Conservation (phyloP, 129 eudicot species). For the Erigeron canadensis region DNA sequence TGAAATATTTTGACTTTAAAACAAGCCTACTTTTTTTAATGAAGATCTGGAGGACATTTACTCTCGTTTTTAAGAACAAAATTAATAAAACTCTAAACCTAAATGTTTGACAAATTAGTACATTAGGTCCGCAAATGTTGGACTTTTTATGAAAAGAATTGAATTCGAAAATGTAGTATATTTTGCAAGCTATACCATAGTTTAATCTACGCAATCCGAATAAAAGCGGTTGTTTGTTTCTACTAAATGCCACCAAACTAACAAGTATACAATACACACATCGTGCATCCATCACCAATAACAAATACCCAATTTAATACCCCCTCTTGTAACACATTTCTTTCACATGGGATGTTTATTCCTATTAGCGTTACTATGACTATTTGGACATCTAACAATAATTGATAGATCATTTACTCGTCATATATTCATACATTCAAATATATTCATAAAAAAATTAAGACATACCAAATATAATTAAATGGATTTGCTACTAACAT, state of each 20-base stretch:
- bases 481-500: neutral
- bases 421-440: neutral
- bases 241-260: slow-evolving; percentile 10
- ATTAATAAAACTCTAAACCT: no score
- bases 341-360: slow-evolving; percentile 17
- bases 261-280: slow-evolving; percentile 11
- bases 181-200: slow-evolving; percentile 11
- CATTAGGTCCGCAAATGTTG: neutral
- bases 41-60: no score
- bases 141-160: slow-evolving; percentile 6
- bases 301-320: slow-evolving; percentile 8
- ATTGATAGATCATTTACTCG: neutral
- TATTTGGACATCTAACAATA: neutral
- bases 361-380: neutral
- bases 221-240: slow-evolving; percentile 14
- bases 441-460: neutral
- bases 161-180: slow-evolving; percentile 7
- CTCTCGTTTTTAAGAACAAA: no score
- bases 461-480: neutral
- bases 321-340: neutral
- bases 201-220: slow-evolving; percentile 9
- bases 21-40: no score
- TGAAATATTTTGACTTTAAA: no score
- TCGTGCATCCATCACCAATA: neutral
- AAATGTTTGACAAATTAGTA: neutral